These are phyloP conservation scores for Cladophialophora exuberans DNA, from an alignment of 2,329 filamentous ascomycete species.

Conservation along the genomic window DNA sequence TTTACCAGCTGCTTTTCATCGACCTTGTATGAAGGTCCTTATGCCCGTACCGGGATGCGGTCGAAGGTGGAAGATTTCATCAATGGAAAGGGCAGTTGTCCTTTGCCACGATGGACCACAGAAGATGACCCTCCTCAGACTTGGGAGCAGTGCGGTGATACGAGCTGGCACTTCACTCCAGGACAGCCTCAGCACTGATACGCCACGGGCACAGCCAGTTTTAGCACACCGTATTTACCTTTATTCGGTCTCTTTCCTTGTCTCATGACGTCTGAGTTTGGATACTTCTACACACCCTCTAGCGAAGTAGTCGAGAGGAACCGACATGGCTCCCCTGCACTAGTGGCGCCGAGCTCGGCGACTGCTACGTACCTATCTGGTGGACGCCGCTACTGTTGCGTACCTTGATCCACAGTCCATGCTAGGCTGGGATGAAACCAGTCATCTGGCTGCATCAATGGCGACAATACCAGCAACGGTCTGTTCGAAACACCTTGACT, in stretches of 20 bases:
- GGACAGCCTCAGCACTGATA: conserved; percentile 7
- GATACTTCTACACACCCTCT: too few relatives aligned
- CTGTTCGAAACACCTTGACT: too few relatives aligned
- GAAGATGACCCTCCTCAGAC: conserved; percentile 7
- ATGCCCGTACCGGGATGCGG: conserved; percentile 16
- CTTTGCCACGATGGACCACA: conserved; percentile 21
- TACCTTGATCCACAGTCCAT: not conserved
- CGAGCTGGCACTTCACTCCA: conserved; percentile 28
- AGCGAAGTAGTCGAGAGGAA: not conserved
- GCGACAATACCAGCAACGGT: not conserved
- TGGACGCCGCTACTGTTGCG: too few relatives aligned
- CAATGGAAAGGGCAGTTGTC: conserved; percentile 18
- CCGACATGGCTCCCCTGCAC: not conserved
- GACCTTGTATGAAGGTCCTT: conserved; percentile 27
- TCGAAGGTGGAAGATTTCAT: conserved; percentile 23
- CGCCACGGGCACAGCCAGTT: not conserved
- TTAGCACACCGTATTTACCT: too few relatives aligned
- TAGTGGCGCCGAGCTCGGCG: conserved; percentile 6
- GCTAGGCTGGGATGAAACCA: not conserved
- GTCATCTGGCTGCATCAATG: not conserved
- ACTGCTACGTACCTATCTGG: too few relatives aligned
- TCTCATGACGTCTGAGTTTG: too few relatives aligned
- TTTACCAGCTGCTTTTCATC: not conserved
- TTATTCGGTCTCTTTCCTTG: too few relatives aligned
- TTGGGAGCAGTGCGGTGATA: conserved; percentile 28